Base-by-base conservation (phyloP, 2,329 filamentous ascomycete genomes). In the Blastomyces percursus region DNA sequence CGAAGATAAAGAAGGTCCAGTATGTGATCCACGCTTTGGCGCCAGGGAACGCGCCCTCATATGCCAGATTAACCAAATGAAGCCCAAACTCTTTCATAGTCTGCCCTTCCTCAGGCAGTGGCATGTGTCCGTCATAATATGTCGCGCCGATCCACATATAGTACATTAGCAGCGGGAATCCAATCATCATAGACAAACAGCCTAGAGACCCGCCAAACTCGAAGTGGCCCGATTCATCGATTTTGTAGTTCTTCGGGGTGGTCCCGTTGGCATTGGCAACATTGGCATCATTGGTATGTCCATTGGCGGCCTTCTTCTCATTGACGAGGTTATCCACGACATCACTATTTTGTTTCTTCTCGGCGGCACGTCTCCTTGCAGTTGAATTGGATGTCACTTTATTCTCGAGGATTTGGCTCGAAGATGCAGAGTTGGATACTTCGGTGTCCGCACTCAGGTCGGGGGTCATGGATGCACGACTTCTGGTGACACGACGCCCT, bases 91-190 rank as follows among this genome's bases (percentile, higher is more conserved):
- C 86, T 14, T 71, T 68, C 73, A 84, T 84, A 68, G 81, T 86
- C 79, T 96, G 82, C 51, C 83, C 88, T 52, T 83, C 73, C 1
- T 78, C 77, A 1, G 85, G 89, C 52, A 79, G 77, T 19, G 94
- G 94, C 60, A 95, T 81, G 66, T 89, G 86, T 69, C 93, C 93
- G 72, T 91, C 80, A 78, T 96, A 99, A 78, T 93, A 96, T 59
- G 87, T 92, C 42, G 93, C 89, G 59, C 94, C 94, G 75, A 96
- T 87, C 92, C 92, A 97, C 92, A 99, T 96, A 79, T 96, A 97
- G 83, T 90, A 96, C 93, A 97, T 97, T 69, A 99, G 83, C 46
- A 87, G 66, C n/a, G 94, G 94, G 77, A 97, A 99, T 55, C 88
- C 85, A 66, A 91, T 82, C 91, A 97, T 97, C 84, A 96, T 91